Percentiles rank a stretch among this genome's conserved stretches.
Evolutionary conservation across 805 yeast genomes (phyloP).

Genomic region (Kregervanrija delftensis): DNA sequence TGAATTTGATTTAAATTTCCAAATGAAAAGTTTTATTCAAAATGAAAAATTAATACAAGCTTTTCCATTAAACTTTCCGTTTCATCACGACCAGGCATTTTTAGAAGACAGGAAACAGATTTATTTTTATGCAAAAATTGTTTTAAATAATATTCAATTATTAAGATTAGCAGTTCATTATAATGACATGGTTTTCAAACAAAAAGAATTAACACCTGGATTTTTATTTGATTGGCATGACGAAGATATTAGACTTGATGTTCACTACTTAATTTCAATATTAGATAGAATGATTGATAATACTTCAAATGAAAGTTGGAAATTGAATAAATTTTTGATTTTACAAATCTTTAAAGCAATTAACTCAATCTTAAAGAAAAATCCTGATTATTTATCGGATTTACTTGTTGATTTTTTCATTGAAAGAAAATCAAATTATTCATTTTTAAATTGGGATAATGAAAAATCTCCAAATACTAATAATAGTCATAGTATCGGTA

Average conservation of each 20-base stretch:
- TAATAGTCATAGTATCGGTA: no score
- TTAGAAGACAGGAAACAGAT: slow-evolving; percentile 13
- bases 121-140: slow-evolving; percentile 15
- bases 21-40: slow-evolving; percentile 19
- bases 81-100: slow-evolving; percentile 12
- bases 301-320: slow-evolving; percentile 16
- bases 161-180: slow-evolving; percentile 10
- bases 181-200: slow-evolving; percentile 3
- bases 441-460: background rate
- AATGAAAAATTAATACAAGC: slow-evolving; percentile 22
- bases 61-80: slow-evolving; percentile 21
- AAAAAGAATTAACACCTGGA: slow-evolving; percentile 5
- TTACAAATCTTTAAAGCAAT: slow-evolving; percentile 21
- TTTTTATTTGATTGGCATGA: slow-evolving; percentile 13
- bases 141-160: slow-evolving; percentile 18
- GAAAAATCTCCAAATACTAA: background rate
- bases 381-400: slow-evolving; percentile 4
- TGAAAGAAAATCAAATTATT: slow-evolving; percentile 7
- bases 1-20: background rate
- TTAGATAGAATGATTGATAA: slow-evolving; percentile 17
- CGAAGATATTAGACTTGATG: slow-evolving; percentile 15
- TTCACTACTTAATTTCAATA: slow-evolving; percentile 15
- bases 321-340: slow-evolving; percentile 15
- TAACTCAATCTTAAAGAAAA: slow-evolving; percentile 18
- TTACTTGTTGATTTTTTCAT: slow-evolving; percentile 11